A percentile compares a stretch with the other conserved stretches of the same genome.
These are phyloP conservation scores for Durusdinium trenchii DNA, from an alignment of 73 alveolate species.

Conservation along the genomic window DNA sequence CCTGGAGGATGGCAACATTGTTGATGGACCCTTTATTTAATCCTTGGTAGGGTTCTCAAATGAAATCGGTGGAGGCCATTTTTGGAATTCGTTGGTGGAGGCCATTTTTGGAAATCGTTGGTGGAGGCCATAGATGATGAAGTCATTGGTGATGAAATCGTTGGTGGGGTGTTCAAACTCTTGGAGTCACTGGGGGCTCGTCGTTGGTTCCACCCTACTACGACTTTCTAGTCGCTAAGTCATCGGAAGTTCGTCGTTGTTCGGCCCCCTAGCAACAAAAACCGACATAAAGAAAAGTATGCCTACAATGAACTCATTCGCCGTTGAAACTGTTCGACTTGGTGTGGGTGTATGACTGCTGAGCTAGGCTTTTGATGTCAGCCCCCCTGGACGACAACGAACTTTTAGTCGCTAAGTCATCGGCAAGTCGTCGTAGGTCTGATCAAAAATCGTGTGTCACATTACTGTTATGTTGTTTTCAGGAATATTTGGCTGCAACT, in stretches of 20 bases:
- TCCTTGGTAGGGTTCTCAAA: too few species aligned
- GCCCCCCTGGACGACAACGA: conserved; percentile 6
- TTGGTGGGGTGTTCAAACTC: neutral
- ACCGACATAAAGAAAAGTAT: neutral
- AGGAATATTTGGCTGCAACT: too few species aligned
- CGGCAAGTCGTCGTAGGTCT: neutral
- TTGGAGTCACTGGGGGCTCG: neutral
- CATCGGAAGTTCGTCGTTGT: neutral
- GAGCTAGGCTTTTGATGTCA: neutral
- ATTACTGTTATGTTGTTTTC: too few species aligned
- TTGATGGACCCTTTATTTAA: too few species aligned
- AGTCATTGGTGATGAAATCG: neutral
- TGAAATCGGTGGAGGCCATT: too few species aligned
- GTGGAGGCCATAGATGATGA: neutral
- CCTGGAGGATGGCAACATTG: neutral
- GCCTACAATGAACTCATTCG: neutral
- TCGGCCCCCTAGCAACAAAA: neutral
- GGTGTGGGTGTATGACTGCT: neutral
- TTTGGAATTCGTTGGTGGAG: neutral
- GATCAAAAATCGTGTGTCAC: neutral
- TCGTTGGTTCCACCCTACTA: neutral
- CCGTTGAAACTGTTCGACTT: neutral
- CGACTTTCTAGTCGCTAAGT: neutral
- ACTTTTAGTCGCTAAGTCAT: neutral
- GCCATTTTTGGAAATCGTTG: neutral